Evolutionary conservation across 768 basidiomycete genomes (phyloP).

Genomic region (Calocybe cyanea): DNA sequence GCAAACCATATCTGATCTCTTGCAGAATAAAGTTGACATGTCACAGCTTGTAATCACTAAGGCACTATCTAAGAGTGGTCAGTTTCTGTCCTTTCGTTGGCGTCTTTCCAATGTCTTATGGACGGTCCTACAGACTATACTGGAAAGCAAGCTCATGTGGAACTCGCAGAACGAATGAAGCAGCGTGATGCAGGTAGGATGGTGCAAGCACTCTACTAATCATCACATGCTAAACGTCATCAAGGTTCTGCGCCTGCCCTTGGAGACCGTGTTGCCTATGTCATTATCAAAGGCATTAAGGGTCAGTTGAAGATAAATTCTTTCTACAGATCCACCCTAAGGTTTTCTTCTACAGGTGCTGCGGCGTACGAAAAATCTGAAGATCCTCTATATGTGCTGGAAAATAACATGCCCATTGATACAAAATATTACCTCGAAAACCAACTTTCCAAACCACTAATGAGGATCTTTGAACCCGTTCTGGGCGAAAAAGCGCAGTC

Average conservation of each 20-base stretch:
- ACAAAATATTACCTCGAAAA: constrained; percentile 98
- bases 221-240: not conserved
- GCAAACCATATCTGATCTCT: constrained; percentile 85
- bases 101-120: not conserved
- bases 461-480: constrained; percentile 98
- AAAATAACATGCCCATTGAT: constrained; percentile 97
- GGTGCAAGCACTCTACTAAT: constrained; percentile 8
- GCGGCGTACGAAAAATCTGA: constrained; percentile 99
- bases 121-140: constrained; percentile 65
- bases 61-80: constrained; percentile 84
- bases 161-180: constrained; percentile 93
- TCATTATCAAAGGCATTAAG: constrained; percentile 95
- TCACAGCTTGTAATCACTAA: constrained; percentile 99
- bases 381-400: constrained; percentile 94
- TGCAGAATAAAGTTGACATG: constrained; percentile 98
- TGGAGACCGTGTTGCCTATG: constrained; percentile 98
- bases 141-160: constrained; percentile 94
- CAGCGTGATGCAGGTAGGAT: constrained; percentile 81
- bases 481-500: constrained; percentile 87
- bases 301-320: constrained; percentile 37
- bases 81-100: constrained; percentile 14
- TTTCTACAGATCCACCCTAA: not conserved
- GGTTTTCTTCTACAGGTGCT: constrained; percentile 52
- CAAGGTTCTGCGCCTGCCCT: constrained; percentile 93
- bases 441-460: constrained; percentile 92